Conservation (phyloP, 2,329 filamentous ascomycete genomes). For the Fusarium abutilonis region DNA sequence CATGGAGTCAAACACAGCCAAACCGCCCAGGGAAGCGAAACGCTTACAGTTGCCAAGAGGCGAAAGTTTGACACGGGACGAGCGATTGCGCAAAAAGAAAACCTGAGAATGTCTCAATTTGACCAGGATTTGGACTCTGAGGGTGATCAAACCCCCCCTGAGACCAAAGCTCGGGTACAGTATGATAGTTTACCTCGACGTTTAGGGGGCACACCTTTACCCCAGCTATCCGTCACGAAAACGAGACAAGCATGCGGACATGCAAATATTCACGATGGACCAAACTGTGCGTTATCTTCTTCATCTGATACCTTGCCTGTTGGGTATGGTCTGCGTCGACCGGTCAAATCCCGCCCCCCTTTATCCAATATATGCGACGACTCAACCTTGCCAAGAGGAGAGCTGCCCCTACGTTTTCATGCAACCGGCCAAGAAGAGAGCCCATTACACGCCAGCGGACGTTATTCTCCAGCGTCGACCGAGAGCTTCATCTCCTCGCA, state of each 20-base stretch:
- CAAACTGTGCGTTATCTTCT: background rate
- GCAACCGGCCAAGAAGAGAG: background rate
- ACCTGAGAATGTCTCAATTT: conserved; percentile 8
- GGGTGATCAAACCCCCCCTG: conserved; percentile 2
- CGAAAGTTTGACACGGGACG: conserved; percentile 36
- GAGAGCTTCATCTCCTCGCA: background rate
- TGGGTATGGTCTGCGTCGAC: conserved; percentile 17
- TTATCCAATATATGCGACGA: conserved; percentile 34
- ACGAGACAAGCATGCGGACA: conserved; percentile 24
- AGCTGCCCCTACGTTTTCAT: background rate
- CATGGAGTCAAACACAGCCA: conserved; percentile 31
- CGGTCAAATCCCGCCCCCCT: conserved; percentile 31
- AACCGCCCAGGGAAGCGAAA: conserved; percentile 26
- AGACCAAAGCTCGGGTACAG: conserved; percentile 20
- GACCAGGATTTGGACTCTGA: background rate
- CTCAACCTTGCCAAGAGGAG: conserved; percentile 1
- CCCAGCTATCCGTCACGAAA: conserved; percentile 33
- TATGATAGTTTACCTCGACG: conserved; percentile 22
- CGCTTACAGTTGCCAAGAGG: conserved; percentile 52
- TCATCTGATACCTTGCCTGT: conserved; percentile 22
- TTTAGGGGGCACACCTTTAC: conserved; percentile 6
- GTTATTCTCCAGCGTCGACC: background rate
- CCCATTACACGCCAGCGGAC: background rate
- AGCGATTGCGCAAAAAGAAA: conserved; percentile 34
- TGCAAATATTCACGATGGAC: background rate